Evolutionary conservation across 805 yeast genomes (phyloP).

Genomic region (Torulaspora franciscae): DNA sequence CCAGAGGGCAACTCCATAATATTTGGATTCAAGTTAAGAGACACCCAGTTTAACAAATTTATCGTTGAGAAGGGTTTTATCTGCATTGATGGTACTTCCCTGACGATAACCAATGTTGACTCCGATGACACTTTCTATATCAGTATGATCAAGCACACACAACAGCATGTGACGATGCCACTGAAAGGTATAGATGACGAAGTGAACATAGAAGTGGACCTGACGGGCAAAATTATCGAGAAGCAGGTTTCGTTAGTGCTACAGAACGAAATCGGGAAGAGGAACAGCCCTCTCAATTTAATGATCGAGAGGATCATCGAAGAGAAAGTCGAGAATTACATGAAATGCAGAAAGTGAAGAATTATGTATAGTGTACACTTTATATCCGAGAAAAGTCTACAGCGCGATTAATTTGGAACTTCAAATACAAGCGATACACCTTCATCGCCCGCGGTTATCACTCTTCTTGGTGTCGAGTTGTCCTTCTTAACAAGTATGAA

Average conservation of each 20-base stretch:
- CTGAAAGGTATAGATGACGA: slow-evolving; percentile 52
- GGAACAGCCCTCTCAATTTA: slow-evolving; percentile 46
- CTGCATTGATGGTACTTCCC: slow-evolving; percentile 86
- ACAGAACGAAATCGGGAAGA: slow-evolving; percentile 47
- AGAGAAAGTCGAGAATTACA: slow-evolving; percentile 34
- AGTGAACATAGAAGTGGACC: slow-evolving; percentile 91
- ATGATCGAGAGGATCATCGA: slow-evolving; percentile 48
- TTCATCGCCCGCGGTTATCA: slow-evolving; percentile 95
- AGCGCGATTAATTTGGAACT: slow-evolving; percentile 26
- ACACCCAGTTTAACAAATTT: slow-evolving; percentile 53
- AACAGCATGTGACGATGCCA: slow-evolving; percentile 71
- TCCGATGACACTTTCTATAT: slow-evolving; percentile 62
- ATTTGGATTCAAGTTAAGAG: slow-evolving; percentile 68
- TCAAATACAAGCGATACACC: slow-evolving; percentile 80
- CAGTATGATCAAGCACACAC: slow-evolving; percentile 90
- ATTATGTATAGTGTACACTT: slow-evolving; percentile 12
- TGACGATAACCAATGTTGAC: slow-evolving; percentile 81
- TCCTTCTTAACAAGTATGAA: slow-evolving; percentile 58
- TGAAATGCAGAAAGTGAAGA: slow-evolving; percentile 6
- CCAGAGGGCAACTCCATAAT: slow-evolving; percentile 74
- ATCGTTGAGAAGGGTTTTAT: slow-evolving; percentile 95
- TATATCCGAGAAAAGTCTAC: not conserved
- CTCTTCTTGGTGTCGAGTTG: slow-evolving; percentile 37
- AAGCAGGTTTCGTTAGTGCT: slow-evolving; percentile 67
- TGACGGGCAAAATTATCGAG: slow-evolving; percentile 87